phyloP scores from a whole-genome alignment of 805 yeast species.

The Teunomyces stri region DNA sequence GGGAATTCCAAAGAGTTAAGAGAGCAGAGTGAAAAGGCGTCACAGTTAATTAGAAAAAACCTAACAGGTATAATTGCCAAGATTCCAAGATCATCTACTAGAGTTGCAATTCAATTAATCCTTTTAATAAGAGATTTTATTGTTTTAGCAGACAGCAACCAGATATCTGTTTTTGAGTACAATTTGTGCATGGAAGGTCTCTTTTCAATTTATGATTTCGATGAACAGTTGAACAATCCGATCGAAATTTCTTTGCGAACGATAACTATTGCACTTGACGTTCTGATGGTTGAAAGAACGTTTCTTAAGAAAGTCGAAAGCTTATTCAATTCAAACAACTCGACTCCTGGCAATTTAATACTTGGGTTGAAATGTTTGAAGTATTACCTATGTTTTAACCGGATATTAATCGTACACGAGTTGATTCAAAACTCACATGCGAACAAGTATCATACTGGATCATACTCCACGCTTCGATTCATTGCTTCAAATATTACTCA shows the following conservation, averaged over 20 bases:
- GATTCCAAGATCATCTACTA: not conserved
- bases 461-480: not conserved
- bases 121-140: not conserved
- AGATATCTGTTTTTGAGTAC: not conserved
- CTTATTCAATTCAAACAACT: not conserved
- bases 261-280: constrained; percentile 9
- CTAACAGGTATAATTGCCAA: not conserved
- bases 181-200: constrained; percentile 1
- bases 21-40: not conserved
- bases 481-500: not conserved
- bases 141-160: not conserved
- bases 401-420: constrained; percentile 7
- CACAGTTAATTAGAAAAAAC: not conserved
- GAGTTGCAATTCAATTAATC: constrained; percentile 1
- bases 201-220: not conserved
- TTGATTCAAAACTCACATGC: constrained; percentile 7
- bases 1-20: not conserved
- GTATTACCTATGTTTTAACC: constrained; percentile 15
- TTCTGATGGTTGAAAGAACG: constrained; percentile 5
- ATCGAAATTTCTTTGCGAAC: constrained; percentile 6
- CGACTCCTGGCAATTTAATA: not conserved
- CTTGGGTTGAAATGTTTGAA: constrained; percentile 9
- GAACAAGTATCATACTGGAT: constrained; percentile 9
- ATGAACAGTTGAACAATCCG: constrained; percentile 5
- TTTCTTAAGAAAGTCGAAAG: constrained; percentile 3